Evolutionary conservation across 805 yeast genomes (phyloP), one percentile per base, ranked within the genome.

Genomic region (Soucietia sequanensis): DNA sequence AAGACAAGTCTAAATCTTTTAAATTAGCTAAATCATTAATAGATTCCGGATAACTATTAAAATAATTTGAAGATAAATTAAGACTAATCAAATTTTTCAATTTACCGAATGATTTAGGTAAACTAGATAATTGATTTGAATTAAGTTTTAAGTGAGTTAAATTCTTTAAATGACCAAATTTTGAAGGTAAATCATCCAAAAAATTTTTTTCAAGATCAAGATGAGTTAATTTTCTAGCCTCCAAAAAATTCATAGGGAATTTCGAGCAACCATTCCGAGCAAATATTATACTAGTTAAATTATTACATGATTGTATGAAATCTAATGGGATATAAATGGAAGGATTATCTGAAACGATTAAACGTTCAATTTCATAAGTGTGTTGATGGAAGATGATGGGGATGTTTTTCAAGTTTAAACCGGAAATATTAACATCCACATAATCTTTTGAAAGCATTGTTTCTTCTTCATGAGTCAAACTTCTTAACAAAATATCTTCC

Each of bases 271-370:
- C 82, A 46, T 84, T 84, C 42, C 80, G 72, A 1, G 85, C 78
- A 66, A 81, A 86, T 37, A 79, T 72, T 42, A 89, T 68, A 34
- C 76, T 75, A 18, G 75, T 71, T 49, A 89, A 67, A 50, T 85
- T 85, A 26, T 78, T 74, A 45, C 95, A 86, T 16, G 83, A 76
- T 54, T 88, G 95, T 49, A 90, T 80, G 54, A 90, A 90, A 52
- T 89, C 96, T 36, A 78, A 63, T 0, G 97, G 95, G 22, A 90
- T 66, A 39, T 80, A 78, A 34, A 91, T 81, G 12, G 95, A 84
- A 4, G 96, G 95, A 54, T 90, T 90, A 43, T 83, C 78, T 2
- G 95, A 84, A 6, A 88, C 87, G 57, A 90, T 91, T 41, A 90
- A 68, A 41, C 81, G 72, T 47, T 84, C 84, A 38, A 90, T 87